These are phyloP conservation scores for Agaricus blazei DNA, from an alignment of 768 basidiomycete species.

Conservation along the genomic window DNA sequence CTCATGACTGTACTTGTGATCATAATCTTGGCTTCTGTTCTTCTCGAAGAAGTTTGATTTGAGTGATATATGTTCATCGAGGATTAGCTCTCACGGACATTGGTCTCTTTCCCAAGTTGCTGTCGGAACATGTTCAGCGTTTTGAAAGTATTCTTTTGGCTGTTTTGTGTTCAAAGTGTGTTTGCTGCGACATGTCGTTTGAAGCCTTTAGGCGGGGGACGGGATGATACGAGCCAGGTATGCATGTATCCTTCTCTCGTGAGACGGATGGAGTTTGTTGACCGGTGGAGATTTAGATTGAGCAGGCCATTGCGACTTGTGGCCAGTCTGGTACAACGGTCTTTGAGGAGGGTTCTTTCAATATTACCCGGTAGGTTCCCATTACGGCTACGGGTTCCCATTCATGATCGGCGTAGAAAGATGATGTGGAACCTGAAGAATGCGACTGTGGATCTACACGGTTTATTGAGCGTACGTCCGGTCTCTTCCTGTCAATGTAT, in stretches of 20 bases:
- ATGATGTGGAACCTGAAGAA: slow-evolving; percentile 48
- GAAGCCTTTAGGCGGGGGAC: slow-evolving; percentile 29
- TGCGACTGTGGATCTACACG: slow-evolving; percentile 38
- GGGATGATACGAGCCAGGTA: slow-evolving; percentile 37
- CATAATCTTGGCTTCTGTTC: slow-evolving; percentile 7
- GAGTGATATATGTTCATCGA: neutral
- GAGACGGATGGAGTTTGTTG: neutral
- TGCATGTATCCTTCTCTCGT: neutral
- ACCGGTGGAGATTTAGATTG: slow-evolving; percentile 26
- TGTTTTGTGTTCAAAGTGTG: neutral
- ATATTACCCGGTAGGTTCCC: slow-evolving; percentile 39
- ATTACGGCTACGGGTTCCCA: neutral
- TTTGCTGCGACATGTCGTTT: slow-evolving; percentile 11
- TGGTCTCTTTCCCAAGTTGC: neutral
- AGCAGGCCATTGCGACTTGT: slow-evolving; percentile 42
- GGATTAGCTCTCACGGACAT: neutral
- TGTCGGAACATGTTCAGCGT: neutral
- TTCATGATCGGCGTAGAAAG: slow-evolving; percentile 27
- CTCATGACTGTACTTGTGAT: slow-evolving; percentile 8
- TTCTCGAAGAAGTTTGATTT: neutral
- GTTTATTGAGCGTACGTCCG: slow-evolving; percentile 36
- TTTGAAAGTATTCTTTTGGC: neutral
- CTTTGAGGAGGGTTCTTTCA: slow-evolving; percentile 41
- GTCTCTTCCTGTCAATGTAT: neutral
- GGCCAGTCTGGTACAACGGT: slow-evolving; percentile 41